Base-by-base conservation (phyloP, 306 rosid genomes). In the Quillaja saponaria region DNA sequence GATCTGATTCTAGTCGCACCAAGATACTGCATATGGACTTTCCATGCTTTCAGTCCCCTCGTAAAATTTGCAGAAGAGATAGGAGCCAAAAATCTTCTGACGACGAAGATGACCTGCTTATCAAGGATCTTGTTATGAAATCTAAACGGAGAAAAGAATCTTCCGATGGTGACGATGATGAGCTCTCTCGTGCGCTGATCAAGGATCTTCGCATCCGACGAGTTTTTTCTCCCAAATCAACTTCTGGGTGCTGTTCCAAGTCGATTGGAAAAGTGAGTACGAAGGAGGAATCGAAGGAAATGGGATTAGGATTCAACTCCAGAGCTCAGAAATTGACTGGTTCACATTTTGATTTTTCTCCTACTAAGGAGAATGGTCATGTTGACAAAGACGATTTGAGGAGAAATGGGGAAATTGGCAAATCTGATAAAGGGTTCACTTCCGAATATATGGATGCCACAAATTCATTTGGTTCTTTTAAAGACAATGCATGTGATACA, bases 191-290 rank as follows among this genome's bases (percentile, higher is more conserved):
- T n/a, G n/a, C n/a, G n/a, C n/a, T n/a, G n/a, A n/a, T n/a, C 6
- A 88, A 85, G 74, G 96, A 91, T 61, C 86, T 91, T 51, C 97
- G 97, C 1, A 21, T 72, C 16, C 77, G 78, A 57, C 76, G 96
- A 34, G 81, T 91, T 19, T 91, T 80, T 51, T 80, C 95, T 2
- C 81, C 80, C 1, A 77, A 18, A 46, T 61, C 81, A 6, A 15
- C 35, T 21, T 31, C 10, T 1, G 51, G 17, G 8, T 45, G 21
- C 7, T 18, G 11, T 31, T 71, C 79, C 34, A 16, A 17, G 42
- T 17, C 34, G 25, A 50, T 35, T 3, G 40, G 4, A 1, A 17
- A 21, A 12, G 57, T 40, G 16, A 21, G 38, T 25, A 12, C 50
- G 8, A n/a, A n/a, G n/a, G n/a, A n/a, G n/a, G n/a, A n/a, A n/a